Evolutionary conservation across 2,329 filamentous ascomycete genomes (phyloP).

Genomic region (Calonectria crousiana): DNA sequence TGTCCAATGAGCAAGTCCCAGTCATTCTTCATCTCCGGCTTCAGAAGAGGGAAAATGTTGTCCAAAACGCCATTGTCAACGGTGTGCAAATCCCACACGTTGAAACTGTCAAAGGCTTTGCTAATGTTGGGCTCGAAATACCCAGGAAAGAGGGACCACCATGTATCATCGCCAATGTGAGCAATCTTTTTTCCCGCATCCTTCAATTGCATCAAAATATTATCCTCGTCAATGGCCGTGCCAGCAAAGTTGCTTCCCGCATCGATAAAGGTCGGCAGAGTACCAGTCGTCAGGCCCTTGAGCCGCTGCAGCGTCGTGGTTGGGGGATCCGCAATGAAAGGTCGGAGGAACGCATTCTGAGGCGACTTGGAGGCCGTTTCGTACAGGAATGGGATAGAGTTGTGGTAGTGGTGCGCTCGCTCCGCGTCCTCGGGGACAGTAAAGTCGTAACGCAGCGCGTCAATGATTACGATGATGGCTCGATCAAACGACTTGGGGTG

Average conservation of each 20-base stretch:
- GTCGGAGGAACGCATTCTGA: slow-evolving; percentile 86
- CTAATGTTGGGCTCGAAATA: slow-evolving; percentile 92
- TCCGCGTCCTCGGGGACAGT: slow-evolving; percentile 77
- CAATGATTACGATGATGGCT: slow-evolving; percentile 89
- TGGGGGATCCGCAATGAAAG: slow-evolving; percentile 97
- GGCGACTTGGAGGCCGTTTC: slow-evolving; percentile 82
- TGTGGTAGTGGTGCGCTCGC: slow-evolving; percentile 73
- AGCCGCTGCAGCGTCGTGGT: slow-evolving; percentile 92
- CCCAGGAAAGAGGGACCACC: slow-evolving; percentile 92
- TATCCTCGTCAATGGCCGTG: slow-evolving; percentile 93
- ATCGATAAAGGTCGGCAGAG: slow-evolving; percentile 93
- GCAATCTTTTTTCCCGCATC: slow-evolving; percentile 80
- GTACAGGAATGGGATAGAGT: slow-evolving; percentile 88
- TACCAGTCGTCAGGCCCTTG: slow-evolving; percentile 95
- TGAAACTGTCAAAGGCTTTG: slow-evolving; percentile 94
- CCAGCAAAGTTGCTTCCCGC: slow-evolving; percentile 95
- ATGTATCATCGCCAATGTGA: slow-evolving; percentile 98
- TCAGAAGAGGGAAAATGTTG: slow-evolving; percentile 87
- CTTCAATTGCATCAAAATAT: slow-evolving; percentile 76
- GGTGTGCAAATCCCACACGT: slow-evolving; percentile 97
- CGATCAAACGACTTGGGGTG: slow-evolving; percentile 94
- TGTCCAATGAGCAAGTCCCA: slow-evolving; percentile 98
- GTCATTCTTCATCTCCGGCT: slow-evolving; percentile 70
- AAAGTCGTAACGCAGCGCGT: slow-evolving; percentile 97
- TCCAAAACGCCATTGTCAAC: slow-evolving; percentile 95